Evolutionary conservation across 2,329 filamentous ascomycete genomes (phyloP).

Genomic region (Xylariaceae sp.): DNA sequence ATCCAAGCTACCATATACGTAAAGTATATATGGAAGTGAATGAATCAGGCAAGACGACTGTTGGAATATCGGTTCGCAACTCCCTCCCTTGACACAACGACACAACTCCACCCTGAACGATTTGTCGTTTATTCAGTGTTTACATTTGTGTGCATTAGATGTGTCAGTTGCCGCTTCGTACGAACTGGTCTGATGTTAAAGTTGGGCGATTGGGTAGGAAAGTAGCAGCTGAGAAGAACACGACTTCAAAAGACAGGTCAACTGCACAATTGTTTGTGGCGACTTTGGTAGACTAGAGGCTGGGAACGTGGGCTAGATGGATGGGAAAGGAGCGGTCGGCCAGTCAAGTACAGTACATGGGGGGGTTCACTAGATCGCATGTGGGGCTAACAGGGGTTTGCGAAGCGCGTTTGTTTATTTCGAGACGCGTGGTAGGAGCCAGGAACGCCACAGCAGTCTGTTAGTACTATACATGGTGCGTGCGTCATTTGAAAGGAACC

Average conservation of each 20-base stretch:
- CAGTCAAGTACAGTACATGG: conserved; percentile 10
- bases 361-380: conserved; percentile 18
- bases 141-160: neutral
- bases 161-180: conserved; percentile 14
- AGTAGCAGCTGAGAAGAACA: conserved; percentile 9
- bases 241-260: conserved; percentile 20
- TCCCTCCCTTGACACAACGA: conserved; percentile 17
- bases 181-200: conserved; percentile 12
- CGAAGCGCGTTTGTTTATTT: conserved; percentile 32
- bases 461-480: neutral
- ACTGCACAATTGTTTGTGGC: conserved; percentile 23
- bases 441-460: conserved; percentile 14
- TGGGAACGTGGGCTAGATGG: conserved; percentile 17
- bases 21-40: too few species aligned
- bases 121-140: neutral
- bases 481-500: neutral
- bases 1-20: too few species aligned
- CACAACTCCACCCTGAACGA: neutral
- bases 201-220: conserved; percentile 13
- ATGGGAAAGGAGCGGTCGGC: conserved; percentile 26
- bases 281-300: conserved; percentile 15
- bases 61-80: conserved; percentile 12
- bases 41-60: conserved; percentile 18
- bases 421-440: conserved; percentile 24
- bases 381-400: conserved; percentile 13